These are phyloP conservation scores for Calamus simplicifolius DNA, from an alignment of 176 grass and related monocot species.

Conservation along the genomic window DNA sequence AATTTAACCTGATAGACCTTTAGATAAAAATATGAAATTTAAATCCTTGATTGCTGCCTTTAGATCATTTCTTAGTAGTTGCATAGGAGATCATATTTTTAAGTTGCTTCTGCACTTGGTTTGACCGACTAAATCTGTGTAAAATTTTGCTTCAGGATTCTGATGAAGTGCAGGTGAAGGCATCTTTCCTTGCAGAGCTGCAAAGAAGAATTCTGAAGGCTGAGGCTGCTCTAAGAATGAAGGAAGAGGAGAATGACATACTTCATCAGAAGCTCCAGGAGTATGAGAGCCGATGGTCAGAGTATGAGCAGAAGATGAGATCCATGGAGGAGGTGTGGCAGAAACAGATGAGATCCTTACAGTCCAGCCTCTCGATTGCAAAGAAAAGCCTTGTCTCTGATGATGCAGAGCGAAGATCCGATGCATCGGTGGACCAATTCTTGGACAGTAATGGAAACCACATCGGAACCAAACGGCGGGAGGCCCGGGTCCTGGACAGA, in stretches of 20 bases:
- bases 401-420: slow-evolving; percentile 50
- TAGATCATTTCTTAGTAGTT: too few relatives aligned
- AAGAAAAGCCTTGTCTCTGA: slow-evolving; percentile 84
- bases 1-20: too few relatives aligned
- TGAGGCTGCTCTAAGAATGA: slow-evolving; percentile 54
- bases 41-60: too few relatives aligned
- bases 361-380: slow-evolving; percentile 70
- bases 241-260: slow-evolving; percentile 90
- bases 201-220: slow-evolving; percentile 71
- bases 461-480: slow-evolving; percentile 5
- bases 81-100: neutral
- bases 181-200: slow-evolving; percentile 73
- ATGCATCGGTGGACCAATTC: slow-evolving; percentile 75
- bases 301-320: slow-evolving; percentile 97
- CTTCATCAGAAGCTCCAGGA: slow-evolving; percentile 75
- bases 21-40: too few relatives aligned
- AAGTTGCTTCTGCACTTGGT: neutral
- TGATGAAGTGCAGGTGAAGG: slow-evolving; percentile 73
- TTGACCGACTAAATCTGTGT: neutral
- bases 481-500: slow-evolving; percentile 24
- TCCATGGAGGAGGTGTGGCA: slow-evolving; percentile 99
- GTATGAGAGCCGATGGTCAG: slow-evolving; percentile 75
- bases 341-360: slow-evolving; percentile 86
- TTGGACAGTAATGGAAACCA: slow-evolving; percentile 53
- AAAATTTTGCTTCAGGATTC: slow-evolving; percentile 46